These are phyloP conservation scores for Skeletonema marinoi DNA, from an alignment of 108 stramenopile species.

Conservation along the genomic window DNA sequence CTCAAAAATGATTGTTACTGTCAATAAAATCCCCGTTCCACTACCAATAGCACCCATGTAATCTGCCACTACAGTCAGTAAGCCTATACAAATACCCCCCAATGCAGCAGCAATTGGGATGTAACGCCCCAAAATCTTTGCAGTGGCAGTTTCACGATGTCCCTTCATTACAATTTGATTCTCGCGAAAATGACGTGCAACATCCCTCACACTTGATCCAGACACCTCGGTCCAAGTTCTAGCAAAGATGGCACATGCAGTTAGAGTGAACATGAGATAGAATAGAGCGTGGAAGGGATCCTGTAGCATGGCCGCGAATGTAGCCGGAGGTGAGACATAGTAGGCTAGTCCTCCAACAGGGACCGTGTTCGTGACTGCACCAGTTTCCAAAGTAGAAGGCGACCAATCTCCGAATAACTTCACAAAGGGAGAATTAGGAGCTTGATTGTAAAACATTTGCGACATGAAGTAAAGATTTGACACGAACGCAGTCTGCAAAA, in stretches of 20 bases:
- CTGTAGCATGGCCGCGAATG: conserved; percentile 89
- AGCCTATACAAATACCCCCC: conserved; percentile 99
- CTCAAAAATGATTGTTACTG: conserved; percentile 98
- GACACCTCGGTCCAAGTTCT: conserved; percentile 99
- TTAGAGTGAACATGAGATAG: conserved; percentile 96
- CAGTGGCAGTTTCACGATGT: conserved; percentile 94
- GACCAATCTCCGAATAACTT: conserved; percentile 96
- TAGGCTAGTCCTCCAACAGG: conserved; percentile 97
- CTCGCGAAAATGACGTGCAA: conserved; percentile 97
- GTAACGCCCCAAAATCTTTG: conserved; percentile 95
- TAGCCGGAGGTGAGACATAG: conserved; percentile 97
- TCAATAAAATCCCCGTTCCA: conserved; percentile 96
- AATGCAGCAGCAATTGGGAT: conserved; percentile 99
- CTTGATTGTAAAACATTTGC: conserved; percentile 98
- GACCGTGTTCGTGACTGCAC: conserved; percentile 80
- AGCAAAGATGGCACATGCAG: conserved; percentile 97
- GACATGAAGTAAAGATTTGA: conserved; percentile 99
- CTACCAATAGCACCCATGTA: conserved; percentile 94
- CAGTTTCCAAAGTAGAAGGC: conserved; percentile 59
- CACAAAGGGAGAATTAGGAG: conserved; percentile 91
- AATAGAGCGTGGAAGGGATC: conserved; percentile 99
- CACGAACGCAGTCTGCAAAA: conserved; percentile 98
- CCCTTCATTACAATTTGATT: conserved; percentile 99
- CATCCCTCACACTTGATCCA: conserved; percentile 96
- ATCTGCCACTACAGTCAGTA: conserved; percentile 96